Evolutionary conservation across 768 basidiomycete species (phyloP), one percentile per base, ranked within the genome.

Genomic region (Panaeolus cyanescens): DNA sequence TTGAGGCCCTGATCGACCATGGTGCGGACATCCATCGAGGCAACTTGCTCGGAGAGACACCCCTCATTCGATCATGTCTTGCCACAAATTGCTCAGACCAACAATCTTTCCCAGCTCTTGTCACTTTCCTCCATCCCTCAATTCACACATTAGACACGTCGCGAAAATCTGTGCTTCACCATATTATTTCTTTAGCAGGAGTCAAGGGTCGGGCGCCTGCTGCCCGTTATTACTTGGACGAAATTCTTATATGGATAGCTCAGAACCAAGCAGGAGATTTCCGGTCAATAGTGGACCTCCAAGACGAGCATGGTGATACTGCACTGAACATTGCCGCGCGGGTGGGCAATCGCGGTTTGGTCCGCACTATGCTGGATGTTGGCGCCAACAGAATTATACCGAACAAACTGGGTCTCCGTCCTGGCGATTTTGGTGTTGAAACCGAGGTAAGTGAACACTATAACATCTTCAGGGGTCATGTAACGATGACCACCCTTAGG

Each of bases 301-400:
- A 94, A 74, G 97, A 99, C 70, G 88, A 92, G 65, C 90, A 98
- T 71, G 97, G 96, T 0, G 97, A 99, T 71, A 98, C 96, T 0
- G 94, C 94, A 6, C 74, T 99, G 68, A 97, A 97, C 76, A 92
- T 99, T 67, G 94, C 96, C 13, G 96, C 96, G 0, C 78, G 96
- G 59, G 91, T 99, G 1, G 97, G 97, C 1, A 97, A 95, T 72
- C 81, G 91, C 63, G 89, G 90, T 62, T 72, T 99, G 61, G 95
- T 98, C 13, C 81, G 90, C 67, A 89, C 93, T 3, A 74, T 99
- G 66, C 68, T 99, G 61, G 96, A 97, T 68, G 92, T 95, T 7
- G 95, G 95, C 12, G 97, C 96, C 5, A 96, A 99, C 74, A 86
- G 91, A 65, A 83, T 86, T 67, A 79, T 93, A 62, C 85, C 90